These are phyloP conservation scores for Juncus inflexus DNA, from an alignment of 176 grass and related monocot genomes.

Conservation along the genomic window DNA sequence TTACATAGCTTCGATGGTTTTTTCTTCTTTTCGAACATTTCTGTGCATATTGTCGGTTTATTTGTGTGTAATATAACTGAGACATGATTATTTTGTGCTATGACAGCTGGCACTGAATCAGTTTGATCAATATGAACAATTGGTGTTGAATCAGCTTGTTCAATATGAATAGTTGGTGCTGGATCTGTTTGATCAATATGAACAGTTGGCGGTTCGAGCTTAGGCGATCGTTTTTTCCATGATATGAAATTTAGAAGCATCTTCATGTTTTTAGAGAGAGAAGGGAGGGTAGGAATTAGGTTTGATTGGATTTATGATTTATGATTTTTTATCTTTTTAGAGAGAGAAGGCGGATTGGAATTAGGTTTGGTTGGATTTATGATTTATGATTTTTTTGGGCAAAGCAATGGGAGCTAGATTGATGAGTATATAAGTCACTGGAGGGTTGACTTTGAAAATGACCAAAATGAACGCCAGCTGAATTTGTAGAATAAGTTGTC, in stretches of 20 bases:
- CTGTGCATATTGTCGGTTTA: not conserved
- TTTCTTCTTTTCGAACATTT: conserved; percentile 37
- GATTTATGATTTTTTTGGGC: not conserved
- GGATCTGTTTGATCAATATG: not conserved
- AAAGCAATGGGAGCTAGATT: not conserved
- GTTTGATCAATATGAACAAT: too few species aligned
- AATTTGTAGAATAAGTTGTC: not conserved
- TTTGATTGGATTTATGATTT: not conserved
- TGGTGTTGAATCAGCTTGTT: not conserved
- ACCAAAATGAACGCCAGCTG: not conserved
- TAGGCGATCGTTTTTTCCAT: conserved; percentile 8
- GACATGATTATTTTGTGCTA: too few species aligned
- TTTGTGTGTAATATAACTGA: not conserved
- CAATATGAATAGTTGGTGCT: not conserved
- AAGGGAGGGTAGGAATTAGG: not conserved
- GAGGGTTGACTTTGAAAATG: conserved; percentile 10
- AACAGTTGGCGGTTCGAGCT: not conserved
- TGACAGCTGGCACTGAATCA: too few species aligned
- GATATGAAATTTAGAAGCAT: conserved; percentile 19
- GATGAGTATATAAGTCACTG: conserved; percentile 13
- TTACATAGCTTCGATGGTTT: conserved; percentile 25
- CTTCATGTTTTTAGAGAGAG: not conserved
- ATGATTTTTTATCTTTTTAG: not conserved
- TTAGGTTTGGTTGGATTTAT: not conserved
- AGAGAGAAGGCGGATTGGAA: not conserved